Percentiles rank a stretch among this genome's conserved stretches.
Conservation (phyloP, 2,329 filamentous ascomycete genomes). For the Fusarium sp. region DNA sequence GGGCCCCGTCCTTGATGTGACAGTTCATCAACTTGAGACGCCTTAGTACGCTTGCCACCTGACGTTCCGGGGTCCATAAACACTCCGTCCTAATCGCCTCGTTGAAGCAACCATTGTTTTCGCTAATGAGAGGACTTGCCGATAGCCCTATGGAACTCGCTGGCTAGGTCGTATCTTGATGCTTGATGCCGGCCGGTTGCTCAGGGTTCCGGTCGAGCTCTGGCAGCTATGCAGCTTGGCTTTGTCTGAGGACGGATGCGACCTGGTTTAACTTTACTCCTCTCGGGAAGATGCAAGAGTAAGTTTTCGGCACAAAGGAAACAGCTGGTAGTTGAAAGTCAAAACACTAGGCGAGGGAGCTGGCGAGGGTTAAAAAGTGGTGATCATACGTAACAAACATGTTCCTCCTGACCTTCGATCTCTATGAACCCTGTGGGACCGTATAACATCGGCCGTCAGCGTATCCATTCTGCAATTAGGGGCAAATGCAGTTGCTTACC, state of each 20-base stretch:
- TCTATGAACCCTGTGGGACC: background rate
- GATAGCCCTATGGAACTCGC: constrained; percentile 12
- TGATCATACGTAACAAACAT: background rate
- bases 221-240: background rate
- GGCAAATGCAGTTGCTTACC: background rate
- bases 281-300: constrained; percentile 15
- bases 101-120: constrained; percentile 6
- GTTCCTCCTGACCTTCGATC: background rate
- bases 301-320: constrained; percentile 16
- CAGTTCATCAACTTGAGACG: constrained; percentile 29
- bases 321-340: background rate
- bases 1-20: constrained; percentile 28
- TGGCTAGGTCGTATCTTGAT: constrained; percentile 2
- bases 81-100: constrained; percentile 8
- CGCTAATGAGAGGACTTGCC: constrained; percentile 1
- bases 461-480: background rate
- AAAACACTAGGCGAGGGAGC: constrained; percentile 1
- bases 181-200: constrained; percentile 2
- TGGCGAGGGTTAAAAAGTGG: background rate
- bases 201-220: constrained; percentile 15
- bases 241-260: constrained; percentile 7
- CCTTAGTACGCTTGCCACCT: constrained; percentile 21
- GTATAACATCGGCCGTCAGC: background rate
- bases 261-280: constrained; percentile 16
- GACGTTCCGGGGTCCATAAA: constrained; percentile 4